A percentile compares a stretch with the other conserved stretches of the same genome.
Conservation (phyloP, 805 yeast species). For the Metschnikowia chrysomelidarum region DNA sequence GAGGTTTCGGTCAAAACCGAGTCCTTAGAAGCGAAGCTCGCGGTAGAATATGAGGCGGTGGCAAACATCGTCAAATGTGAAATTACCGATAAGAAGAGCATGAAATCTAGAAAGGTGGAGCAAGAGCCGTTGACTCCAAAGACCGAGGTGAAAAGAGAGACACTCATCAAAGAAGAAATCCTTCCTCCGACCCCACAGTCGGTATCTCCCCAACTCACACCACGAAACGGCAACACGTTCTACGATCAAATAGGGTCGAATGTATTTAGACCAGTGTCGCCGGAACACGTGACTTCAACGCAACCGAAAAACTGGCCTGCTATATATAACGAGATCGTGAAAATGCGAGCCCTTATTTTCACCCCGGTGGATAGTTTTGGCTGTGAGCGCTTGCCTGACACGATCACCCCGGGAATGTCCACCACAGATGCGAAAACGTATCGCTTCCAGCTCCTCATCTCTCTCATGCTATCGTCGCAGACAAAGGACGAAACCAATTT, state of each 20-base stretch:
- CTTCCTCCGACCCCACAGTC: constrained; percentile 6
- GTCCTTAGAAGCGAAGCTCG: constrained; percentile 5
- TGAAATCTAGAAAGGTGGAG: too few species aligned
- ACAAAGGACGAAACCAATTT: constrained; percentile 87
- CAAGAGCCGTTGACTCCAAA: neutral
- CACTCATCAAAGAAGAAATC: neutral
- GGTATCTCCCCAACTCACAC: constrained; percentile 5
- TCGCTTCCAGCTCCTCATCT: constrained; percentile 72
- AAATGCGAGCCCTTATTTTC: constrained; percentile 61
- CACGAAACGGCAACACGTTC: constrained; percentile 3
- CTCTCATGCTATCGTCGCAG: constrained; percentile 86
- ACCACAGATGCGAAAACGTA: constrained; percentile 35
- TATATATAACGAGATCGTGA: constrained; percentile 58
- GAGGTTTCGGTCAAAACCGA: constrained; percentile 2
- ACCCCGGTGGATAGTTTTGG: constrained; percentile 93
- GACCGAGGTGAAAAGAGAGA: too few species aligned
- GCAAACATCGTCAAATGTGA: too few species aligned
- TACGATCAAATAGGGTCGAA: constrained; percentile 13
- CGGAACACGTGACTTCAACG: constrained; percentile 6
- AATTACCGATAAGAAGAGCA: too few species aligned
- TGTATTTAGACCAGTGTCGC: constrained; percentile 11
- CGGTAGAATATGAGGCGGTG: constrained; percentile 10
- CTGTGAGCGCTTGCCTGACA: constrained; percentile 59
- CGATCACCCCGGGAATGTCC: constrained; percentile 37
- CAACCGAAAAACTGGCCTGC: constrained; percentile 44